Evolutionary conservation across 345 rosid genomes (phyloP), one percentile per base, ranked within the genome.

Genomic region (Eucalyptus regnans): DNA sequence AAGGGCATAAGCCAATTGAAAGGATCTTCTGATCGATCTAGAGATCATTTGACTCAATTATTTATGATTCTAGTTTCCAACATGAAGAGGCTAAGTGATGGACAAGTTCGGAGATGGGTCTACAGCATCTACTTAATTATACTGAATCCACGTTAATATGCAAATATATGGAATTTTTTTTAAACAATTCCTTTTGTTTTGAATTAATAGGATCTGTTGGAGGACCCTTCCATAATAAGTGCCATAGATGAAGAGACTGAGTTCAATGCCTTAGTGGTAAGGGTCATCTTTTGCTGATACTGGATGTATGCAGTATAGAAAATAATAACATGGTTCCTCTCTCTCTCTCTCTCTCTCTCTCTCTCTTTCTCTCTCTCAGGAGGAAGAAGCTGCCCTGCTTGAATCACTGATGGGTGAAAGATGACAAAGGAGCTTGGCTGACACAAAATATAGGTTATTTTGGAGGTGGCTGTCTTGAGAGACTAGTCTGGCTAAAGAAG

Each of bases 161-260:
- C 87, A 31, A 52, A 13, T 86, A 76, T 31, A 4, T 86, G 37
- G 56, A 44, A 3, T 87, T 12, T 44, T 11, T 12, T 62, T 44
- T 8, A 4, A 8, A 27, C 41, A 16, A 6, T 84, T 81, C 49
- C 50, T 33, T 29, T 27, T 60, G 46, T 48, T 18, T 54, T 83
- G 23, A 86, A 62, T 51, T 49, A 86, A 37, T 89, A 96, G 99
- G 99, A 96, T 90, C 95, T 97, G 29, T 86, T 96, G 95, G 98
- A 96, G 31, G 99, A 97, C 91, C 94, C 96, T 60, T 95, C 96
- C 8, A 93, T 94, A 71, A 90, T 92, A 89, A 92, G 96, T 33
- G 96, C 98, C 88, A 94, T 97, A 87, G 98, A 97, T 25, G 99
- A 96, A 92, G 98, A 96, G 93, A 97, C 97, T 1, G 99, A 97